Evolutionary conservation across 805 yeast genomes (phyloP).

Genomic region (Teunomyces lycoperdinae): DNA sequence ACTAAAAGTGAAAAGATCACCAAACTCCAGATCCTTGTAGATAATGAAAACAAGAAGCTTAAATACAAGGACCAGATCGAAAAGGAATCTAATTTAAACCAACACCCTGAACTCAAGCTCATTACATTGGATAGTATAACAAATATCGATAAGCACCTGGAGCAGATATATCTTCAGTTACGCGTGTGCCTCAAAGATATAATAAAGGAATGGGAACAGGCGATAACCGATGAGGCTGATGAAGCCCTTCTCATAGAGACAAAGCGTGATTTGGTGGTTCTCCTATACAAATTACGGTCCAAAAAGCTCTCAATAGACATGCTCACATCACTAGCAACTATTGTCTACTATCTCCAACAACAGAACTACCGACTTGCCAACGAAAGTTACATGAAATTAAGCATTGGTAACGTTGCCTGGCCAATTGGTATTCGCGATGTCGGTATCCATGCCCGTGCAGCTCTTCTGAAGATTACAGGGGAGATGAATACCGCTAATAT

Average conservation of each 20-base stretch:
- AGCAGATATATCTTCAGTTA: slow-evolving; percentile 37
- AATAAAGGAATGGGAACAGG: slow-evolving; percentile 41
- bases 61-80: slow-evolving; percentile 26
- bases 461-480: slow-evolving; percentile 56
- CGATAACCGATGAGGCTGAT: slow-evolving; percentile 8
- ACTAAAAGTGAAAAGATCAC: slow-evolving; percentile 17
- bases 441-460: slow-evolving; percentile 75
- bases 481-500: slow-evolving; percentile 57
- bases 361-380: slow-evolving; percentile 51
- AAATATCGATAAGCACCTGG: slow-evolving; percentile 12
- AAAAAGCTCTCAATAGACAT: slow-evolving; percentile 41
- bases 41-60: slow-evolving; percentile 14
- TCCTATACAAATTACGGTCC: slow-evolving; percentile 41
- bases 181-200: slow-evolving; percentile 48
- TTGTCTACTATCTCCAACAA: slow-evolving; percentile 58
- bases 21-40: slow-evolving; percentile 17
- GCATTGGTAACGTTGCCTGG: slow-evolving; percentile 90
- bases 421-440: slow-evolving; percentile 82
- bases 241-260: slow-evolving; percentile 29
- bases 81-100: slow-evolving; percentile 18
- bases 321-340: slow-evolving; percentile 56
- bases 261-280: slow-evolving; percentile 47
- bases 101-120: slow-evolving; percentile 7
- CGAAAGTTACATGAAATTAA: slow-evolving; percentile 68
- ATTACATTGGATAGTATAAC: slow-evolving; percentile 8